Evolutionary conservation across 106 monocot genomes (phyloP), one percentile per base, ranked within the genome.

Genomic region (Dioscorea alata): DNA sequence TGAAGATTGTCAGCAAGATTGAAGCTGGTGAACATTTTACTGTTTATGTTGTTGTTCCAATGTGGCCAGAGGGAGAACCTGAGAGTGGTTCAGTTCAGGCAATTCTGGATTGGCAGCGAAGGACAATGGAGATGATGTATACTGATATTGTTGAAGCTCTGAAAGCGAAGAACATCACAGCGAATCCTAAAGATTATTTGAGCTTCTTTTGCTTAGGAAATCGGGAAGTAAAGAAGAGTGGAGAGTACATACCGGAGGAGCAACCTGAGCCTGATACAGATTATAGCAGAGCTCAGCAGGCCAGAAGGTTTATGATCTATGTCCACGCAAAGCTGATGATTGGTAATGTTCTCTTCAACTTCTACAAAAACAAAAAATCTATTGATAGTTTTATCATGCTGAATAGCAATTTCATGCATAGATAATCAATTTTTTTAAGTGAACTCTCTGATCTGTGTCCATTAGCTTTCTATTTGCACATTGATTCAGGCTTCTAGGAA

Each of bases 41-140:
- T 0, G 89, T 90, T 12, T 90, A 90, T 33, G 69, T 90, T 58
- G 85, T 90, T 0, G 70, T 86, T 4, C 90, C 90, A 0, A 86
- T 90, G 90, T 90, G 90, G 86, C 90, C 90, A 5, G 90, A 90
- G 65, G 86, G 90, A 35, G 71, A 75, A 13, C 90, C 86, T 4
- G 86, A 86, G 57, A 78, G 75, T 61, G 83, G 31, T 18, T 81
- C 86, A 17, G 86, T 90, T 49, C 83, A 90, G 66, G 86, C 86
- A 17, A 90, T 90, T 17, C 59, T 90, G 23, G 83, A 86, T 62
- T 90, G 90, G 90, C 86, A 90, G 70, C n/a, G 83, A 17, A 77
- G 86, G 56, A 90, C 90, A 4, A 81, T 90, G 77, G 86, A 90
- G 56, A 90, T 90, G 90, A 90, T 90, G 90, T 90, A 90, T 49